Conservation (phyloP, 371 early-diverging fungal species). For the Fennellomyces sp. region DNA sequence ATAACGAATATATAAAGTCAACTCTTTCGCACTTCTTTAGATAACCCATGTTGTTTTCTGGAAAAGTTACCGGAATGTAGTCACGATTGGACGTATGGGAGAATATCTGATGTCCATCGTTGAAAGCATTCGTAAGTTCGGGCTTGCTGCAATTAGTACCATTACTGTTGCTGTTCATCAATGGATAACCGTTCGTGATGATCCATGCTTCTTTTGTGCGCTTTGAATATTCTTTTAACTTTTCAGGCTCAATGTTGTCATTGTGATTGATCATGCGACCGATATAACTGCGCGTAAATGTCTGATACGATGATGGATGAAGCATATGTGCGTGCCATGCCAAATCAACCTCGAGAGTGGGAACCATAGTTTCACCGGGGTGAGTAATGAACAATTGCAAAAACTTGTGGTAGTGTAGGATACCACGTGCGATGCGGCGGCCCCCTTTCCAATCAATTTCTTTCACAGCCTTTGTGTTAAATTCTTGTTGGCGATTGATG, state of each 20-base stretch:
- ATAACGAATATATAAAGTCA: no score
- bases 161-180: no score
- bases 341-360: conserved; percentile 42
- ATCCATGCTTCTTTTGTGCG: no score
- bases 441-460: conserved; percentile 12
- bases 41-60: no score
- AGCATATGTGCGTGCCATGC: conserved; percentile 56
- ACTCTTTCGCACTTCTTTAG: no score
- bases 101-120: no score
- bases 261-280: no score
- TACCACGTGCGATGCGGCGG: background rate
- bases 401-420: conserved; percentile 22
- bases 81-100: no score
- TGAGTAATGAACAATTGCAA: conserved; percentile 14
- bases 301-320: conserved; percentile 30
- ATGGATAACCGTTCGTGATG: no score
- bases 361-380: conserved; percentile 27
- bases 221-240: conserved; percentile 9
- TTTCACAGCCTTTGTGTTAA: conserved; percentile 17
- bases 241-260: conserved; percentile 31
- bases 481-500: conserved; percentile 34
- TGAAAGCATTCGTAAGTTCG: no score
- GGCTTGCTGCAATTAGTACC: no score
- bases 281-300: conserved; percentile 32
- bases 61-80: no score